Evolutionary conservation across 2,329 filamentous ascomycete genomes (phyloP), one percentile per base, ranked within the genome.

Genomic region (Colletotrichum shisoi): DNA sequence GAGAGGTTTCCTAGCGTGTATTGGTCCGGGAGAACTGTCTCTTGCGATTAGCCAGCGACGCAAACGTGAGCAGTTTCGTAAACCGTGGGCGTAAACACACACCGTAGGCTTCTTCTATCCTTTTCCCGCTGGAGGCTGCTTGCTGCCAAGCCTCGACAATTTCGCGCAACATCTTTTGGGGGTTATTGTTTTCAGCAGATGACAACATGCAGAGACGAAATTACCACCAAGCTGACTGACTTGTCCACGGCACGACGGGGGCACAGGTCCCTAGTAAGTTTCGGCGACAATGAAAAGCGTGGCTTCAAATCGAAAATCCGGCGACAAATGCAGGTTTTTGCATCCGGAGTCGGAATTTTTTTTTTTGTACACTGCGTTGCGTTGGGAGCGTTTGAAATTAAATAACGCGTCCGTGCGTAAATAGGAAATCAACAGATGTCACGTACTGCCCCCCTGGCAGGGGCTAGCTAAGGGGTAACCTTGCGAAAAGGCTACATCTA

Each of bases 1-100:
- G 39, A 52, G 11, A 67, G 44, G 21, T 57, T 53, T 13, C 42
- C 27, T 4, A 67, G 45, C 7, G 59, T 63, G 19, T 52, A 67
- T 19, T 17, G 27, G 21, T 27, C 24, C 5, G 45, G 59, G 7
- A 57, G 17, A 34, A 31, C 59, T 63, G 21, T 40, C 17, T 5
- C 24, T 57, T 9, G 6, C 31, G 17, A 19, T 66, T 8, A 66
- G 63, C 24, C 13, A 9, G 12, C 9, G n/a, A 34, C 11, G 13
- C 13, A 44, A 31, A 45, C 2, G 12, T 11, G n/a, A 27, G 27
- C 24, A 31, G 24, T 17, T 4, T 46, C 42, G 40, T 5, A 31
- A n/a, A 17, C 7, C 8, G 31, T 17, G 8, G 27, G 17, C 12
- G 19, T 37, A 5, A 6, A 17, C 3, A 42, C 57, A n/a, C 13